Evolutionary conservation across 768 basidiomycete genomes (phyloP).

Genomic region (Botryobasidium botryosum): DNA sequence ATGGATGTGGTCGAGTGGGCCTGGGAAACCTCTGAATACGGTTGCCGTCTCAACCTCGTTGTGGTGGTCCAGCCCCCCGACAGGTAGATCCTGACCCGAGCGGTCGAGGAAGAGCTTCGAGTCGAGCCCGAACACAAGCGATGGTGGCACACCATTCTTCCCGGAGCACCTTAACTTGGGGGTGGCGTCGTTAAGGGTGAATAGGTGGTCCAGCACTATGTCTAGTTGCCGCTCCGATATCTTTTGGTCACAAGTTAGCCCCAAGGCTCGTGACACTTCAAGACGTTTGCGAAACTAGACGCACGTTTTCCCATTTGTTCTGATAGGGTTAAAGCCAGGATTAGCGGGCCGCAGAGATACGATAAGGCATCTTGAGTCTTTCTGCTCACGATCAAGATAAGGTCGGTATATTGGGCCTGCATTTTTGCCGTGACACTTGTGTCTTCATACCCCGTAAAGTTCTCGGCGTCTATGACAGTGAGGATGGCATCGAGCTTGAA

Average conservation of each 20-base stretch:
- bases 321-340: conserved; percentile 18
- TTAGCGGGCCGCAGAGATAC: background rate
- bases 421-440: conserved; percentile 81
- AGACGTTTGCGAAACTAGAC: conserved; percentile 1
- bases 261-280: too few relatives aligned
- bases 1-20: conserved; percentile 1
- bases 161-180: conserved; percentile 63
- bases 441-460: conserved; percentile 87
- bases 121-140: conserved; percentile 76
- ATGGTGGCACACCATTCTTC: conserved; percentile 51
- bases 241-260: conserved; percentile 11
- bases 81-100: conserved; percentile 12
- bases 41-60: conserved; percentile 78
- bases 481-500: conserved; percentile 80
- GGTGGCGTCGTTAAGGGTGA: conserved; percentile 79
- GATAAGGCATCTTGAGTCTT: background rate
- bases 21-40: conserved; percentile 30
- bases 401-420: conserved; percentile 90
- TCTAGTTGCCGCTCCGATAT: conserved; percentile 59
- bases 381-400: conserved; percentile 58
- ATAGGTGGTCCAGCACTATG: conserved; percentile 67
- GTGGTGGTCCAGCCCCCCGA: conserved; percentile 28
- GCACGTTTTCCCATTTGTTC: conserved; percentile 82
- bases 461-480: conserved; percentile 82
- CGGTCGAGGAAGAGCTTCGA: conserved; percentile 47